phyloP scores from a whole-genome alignment of 1,284 basidiomycete genomes.

The Marasmius oreades region DNA sequence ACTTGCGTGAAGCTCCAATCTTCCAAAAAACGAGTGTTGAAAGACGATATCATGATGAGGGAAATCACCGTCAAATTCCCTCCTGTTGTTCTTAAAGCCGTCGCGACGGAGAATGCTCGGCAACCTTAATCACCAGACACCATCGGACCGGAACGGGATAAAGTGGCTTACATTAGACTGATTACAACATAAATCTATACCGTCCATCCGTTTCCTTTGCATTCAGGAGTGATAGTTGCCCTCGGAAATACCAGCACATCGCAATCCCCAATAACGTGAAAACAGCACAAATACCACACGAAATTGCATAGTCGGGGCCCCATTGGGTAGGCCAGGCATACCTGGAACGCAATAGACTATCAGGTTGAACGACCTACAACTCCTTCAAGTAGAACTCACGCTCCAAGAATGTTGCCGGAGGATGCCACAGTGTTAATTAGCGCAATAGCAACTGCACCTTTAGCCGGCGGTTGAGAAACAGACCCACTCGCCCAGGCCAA shows the following conservation, averaged over 20 bases:
- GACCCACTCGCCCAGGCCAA: slow-evolving; percentile 72
- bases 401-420: slow-evolving; percentile 72
- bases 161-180: slow-evolving; percentile 2
- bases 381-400: slow-evolving; percentile 43
- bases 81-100: background rate
- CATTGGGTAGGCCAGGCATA: slow-evolving; percentile 40
- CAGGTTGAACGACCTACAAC: background rate
- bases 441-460: slow-evolving; percentile 76
- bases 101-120: slow-evolving; percentile 4
- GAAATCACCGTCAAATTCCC: background rate
- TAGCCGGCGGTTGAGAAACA: slow-evolving; percentile 63
- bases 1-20: slow-evolving; percentile 70
- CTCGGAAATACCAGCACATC: slow-evolving; percentile 54
- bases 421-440: slow-evolving; percentile 73
- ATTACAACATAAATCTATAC: slow-evolving; percentile 47
- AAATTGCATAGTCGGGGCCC: slow-evolving; percentile 35
- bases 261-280: slow-evolving; percentile 43
- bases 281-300: slow-evolving; percentile 48
- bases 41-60: background rate
- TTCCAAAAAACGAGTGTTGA: slow-evolving; percentile 16
- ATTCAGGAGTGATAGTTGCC: slow-evolving; percentile 38
- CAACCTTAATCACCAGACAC: background rate
- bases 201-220: slow-evolving; percentile 42
- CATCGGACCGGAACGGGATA: background rate
- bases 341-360: slow-evolving; percentile 21